Evolutionary conservation across 495 filamentous ascomycete genomes (phyloP).

Genomic region (Penicillium soppii): DNA sequence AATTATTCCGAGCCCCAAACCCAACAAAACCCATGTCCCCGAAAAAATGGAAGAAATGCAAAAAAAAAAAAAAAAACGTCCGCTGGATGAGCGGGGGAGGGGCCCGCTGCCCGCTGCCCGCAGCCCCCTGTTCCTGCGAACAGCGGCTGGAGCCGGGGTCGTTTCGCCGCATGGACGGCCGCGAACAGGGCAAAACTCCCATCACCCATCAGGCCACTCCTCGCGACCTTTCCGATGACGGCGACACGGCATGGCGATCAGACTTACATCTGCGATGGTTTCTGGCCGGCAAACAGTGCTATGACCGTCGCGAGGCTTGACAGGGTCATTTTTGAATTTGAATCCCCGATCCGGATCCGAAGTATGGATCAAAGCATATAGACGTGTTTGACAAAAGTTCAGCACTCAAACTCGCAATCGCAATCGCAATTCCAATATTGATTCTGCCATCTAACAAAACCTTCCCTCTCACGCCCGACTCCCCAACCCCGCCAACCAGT

Average conservation of each 20-base stretch:
- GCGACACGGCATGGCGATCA: not conserved
- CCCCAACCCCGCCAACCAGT: slow-evolving; percentile 1
- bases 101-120: not conserved
- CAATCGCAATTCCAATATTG: not conserved
- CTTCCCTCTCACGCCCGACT: not conserved
- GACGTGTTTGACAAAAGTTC: no score
- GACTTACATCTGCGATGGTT: no score
- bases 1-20: slow-evolving; percentile 10
- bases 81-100: not conserved
- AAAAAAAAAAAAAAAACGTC: not conserved
- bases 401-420: no score
- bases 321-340: slow-evolving; percentile 6
- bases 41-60: not conserved
- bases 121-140: not conserved
- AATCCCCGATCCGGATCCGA: slow-evolving; percentile 5
- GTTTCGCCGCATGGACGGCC: slow-evolving; percentile 1
- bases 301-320: no score
- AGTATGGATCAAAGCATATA: not conserved
- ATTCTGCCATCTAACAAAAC: no score
- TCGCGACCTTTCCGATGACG: not conserved
- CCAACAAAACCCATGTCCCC: not conserved
- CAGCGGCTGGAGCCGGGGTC: slow-evolving; percentile 4
- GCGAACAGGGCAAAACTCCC: not conserved
- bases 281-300: no score
- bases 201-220: slow-evolving; percentile 4